Conservation (phyloP, 2,329 filamentous ascomycete species). For the Aaosphaeria pasadenensis region DNA sequence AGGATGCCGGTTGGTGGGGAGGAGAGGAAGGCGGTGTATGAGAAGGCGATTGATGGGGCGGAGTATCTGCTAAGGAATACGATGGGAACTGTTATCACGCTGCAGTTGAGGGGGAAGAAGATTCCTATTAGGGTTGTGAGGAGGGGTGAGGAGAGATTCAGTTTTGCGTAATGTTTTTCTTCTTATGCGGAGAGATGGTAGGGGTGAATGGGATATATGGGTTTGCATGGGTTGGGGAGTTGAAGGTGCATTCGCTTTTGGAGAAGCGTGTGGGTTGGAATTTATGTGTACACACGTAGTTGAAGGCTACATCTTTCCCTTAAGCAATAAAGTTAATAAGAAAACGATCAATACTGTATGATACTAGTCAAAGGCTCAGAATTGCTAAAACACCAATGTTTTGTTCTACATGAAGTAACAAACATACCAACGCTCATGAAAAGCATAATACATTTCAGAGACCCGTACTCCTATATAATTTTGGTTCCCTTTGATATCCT, state of each 20-base stretch:
- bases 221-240: no score
- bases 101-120: slow-evolving; percentile 61
- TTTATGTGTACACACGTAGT: no score
- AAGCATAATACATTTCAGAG: background rate
- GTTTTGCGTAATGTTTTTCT: slow-evolving; percentile 13
- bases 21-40: slow-evolving; percentile 57
- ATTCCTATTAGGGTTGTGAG: slow-evolving; percentile 68
- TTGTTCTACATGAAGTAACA: background rate
- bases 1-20: slow-evolving; percentile 40
- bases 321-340: no score
- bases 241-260: no score
- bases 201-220: no score
- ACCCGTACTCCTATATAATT: background rate
- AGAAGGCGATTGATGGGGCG: slow-evolving; percentile 57
- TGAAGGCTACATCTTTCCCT: no score
- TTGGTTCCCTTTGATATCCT: background rate
- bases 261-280: no score
- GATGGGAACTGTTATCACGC: slow-evolving; percentile 63
- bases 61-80: slow-evolving; percentile 52
- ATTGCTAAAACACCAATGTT: no score
- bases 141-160: slow-evolving; percentile 68
- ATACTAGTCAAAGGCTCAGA: no score
- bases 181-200: no score
- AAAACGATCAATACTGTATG: no score
- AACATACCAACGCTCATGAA: background rate